A percentile compares a stretch with the other conserved stretches of the same genome.
These are phyloP conservation scores for Filosporella fistucella DNA, from an alignment of 495 filamentous ascomycete genomes.

Conservation along the genomic window DNA sequence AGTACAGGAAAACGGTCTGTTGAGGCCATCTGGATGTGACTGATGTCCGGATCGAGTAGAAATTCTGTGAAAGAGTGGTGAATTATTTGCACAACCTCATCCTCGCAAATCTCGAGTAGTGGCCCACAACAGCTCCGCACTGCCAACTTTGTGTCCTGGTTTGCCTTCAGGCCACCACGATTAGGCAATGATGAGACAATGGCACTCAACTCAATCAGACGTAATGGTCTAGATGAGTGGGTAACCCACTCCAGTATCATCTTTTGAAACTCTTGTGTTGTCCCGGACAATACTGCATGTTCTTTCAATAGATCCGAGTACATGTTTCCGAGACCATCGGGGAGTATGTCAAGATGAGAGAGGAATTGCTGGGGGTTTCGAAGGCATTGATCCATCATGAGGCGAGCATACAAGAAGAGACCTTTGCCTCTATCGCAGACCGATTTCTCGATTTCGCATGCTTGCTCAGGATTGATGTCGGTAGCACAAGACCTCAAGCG, in stretches of 20 bases:
- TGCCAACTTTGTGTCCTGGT: conserved; percentile 23
- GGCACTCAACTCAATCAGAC: conserved; percentile 47
- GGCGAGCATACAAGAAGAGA: conserved; percentile 41
- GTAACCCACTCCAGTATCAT: conserved; percentile 42
- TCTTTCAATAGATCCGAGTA: conserved; percentile 39
- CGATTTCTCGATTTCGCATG: neutral
- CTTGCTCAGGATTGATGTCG: neutral
- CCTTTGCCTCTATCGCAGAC: conserved; percentile 23
- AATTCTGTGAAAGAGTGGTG: conserved; percentile 55
- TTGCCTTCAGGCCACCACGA: conserved; percentile 7
- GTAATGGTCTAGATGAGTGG: conserved; percentile 43
- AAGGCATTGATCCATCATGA: conserved; percentile 41
- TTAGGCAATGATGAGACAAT: conserved; percentile 33
- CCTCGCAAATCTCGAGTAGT: conserved; percentile 41
- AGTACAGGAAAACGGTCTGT: neutral
- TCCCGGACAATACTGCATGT: conserved; percentile 31
- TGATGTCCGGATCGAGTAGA: conserved; percentile 27
- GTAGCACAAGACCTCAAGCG: neutral
- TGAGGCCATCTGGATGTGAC: neutral
- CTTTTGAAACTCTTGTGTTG: conserved; percentile 35
- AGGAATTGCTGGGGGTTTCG: conserved; percentile 12
- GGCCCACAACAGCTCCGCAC: conserved; percentile 38
- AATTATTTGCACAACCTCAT: conserved; percentile 44
- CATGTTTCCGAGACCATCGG: conserved; percentile 11
- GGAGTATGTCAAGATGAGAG: too few relatives aligned